Base-by-base conservation (phyloP, 495 filamentous ascomycete genomes). In the Hypoxylon perforatum region DNA sequence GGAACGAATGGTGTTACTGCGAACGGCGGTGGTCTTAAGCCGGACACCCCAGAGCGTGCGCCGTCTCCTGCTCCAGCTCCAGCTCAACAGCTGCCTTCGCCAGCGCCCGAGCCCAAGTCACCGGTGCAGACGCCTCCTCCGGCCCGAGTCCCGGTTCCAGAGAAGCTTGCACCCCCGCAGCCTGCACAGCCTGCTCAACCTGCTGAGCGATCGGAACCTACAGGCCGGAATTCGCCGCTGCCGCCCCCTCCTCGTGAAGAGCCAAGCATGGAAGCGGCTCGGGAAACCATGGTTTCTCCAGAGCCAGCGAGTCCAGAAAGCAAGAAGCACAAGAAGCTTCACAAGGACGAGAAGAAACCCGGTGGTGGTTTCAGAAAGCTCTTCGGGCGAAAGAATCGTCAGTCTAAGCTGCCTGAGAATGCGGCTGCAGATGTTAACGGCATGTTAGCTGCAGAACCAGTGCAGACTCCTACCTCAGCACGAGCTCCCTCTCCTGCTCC, bases 311-410 rank as follows among this genome's bases (percentile, higher is more conserved):
- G 79, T 70, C 81, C 75, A 0, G 79, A 84, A 4, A 73, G 72
- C 61, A 84, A 81, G 71, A 80, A 76, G 54, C 75, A 73, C 2
- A 85, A 82, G 64, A 88, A 87, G 75, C 80, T 88, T 39, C 80
- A 83, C 35, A 83, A 83, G 62, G 83, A 86, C 63, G 82, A 85
- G 74, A 81, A 81, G 64, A 82, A 81, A 69, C 47, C 55, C 1
- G 75, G 67, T 9, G 81, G 74, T 23, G 79, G 85, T 5, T 83
- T 91, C 55, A 84, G 80, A 65, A 90, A 87, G 76, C 72, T 91
- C 55, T 91, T 91, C 68, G 82, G 82, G 30, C 83, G 86, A 58
- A 87, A 86, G 75, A 84, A 80, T 54, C 70, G 84, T 50, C 67
- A 76, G 49, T 84, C 81, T 0, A 84, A 80, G 73, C 48, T 83